phyloP scores from a whole-genome alignment of 2,329 filamentous ascomycete genomes.

The Fusarium sublunatum region DNA sequence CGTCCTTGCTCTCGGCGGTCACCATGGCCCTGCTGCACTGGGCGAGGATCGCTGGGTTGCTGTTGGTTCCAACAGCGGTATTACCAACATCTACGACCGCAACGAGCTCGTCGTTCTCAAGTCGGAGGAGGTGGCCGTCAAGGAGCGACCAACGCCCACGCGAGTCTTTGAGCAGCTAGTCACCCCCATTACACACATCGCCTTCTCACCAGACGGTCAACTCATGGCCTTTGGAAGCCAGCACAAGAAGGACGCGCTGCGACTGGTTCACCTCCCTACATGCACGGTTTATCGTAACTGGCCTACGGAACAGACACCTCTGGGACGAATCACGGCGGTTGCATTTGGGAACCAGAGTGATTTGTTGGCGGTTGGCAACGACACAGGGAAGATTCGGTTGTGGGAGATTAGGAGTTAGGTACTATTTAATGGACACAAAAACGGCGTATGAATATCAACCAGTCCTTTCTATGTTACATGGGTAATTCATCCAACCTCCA shows the following conservation, averaged over 20 bases:
- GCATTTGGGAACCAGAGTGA: constrained; percentile 74
- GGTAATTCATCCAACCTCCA: neutral
- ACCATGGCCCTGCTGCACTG: constrained; percentile 67
- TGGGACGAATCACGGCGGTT: constrained; percentile 83
- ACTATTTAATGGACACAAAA: constrained; percentile 33
- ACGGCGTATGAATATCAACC: constrained; percentile 34
- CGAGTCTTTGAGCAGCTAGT: constrained; percentile 86
- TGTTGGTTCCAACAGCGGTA: constrained; percentile 85
- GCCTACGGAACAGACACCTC: constrained; percentile 89
- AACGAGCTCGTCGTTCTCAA: constrained; percentile 65
- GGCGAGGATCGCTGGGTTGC: constrained; percentile 91
- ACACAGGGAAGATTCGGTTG: constrained; percentile 85
- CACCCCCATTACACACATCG: constrained; percentile 81
- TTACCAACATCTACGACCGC: constrained; percentile 94
- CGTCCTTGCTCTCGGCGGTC: constrained; percentile 81
- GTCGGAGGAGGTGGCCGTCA: constrained; percentile 63
- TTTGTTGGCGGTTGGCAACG: constrained; percentile 86
- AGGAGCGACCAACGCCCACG: constrained; percentile 75
- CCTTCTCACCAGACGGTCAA: constrained; percentile 90
- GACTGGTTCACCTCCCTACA: constrained; percentile 87
- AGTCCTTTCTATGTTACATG: neutral
- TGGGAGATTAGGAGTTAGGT: constrained; percentile 84
- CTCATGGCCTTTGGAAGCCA: constrained; percentile 86
- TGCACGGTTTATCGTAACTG: constrained; percentile 97
- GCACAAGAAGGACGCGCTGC: constrained; percentile 88